Conservation (phyloP, 805 yeast genomes). For the Candida nitratophila region DNA sequence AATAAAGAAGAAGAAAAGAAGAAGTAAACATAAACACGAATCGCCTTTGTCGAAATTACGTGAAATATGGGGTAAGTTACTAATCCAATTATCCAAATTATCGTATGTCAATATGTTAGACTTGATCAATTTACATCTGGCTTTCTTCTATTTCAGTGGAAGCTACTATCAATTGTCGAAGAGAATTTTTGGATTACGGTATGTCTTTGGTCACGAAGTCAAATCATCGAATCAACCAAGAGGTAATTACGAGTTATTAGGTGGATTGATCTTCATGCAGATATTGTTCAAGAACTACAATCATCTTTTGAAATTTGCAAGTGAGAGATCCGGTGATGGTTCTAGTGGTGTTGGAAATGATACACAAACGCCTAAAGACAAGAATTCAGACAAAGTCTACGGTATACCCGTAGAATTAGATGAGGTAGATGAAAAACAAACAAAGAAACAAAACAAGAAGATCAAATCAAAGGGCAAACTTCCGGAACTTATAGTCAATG, state of each 20-base stretch:
- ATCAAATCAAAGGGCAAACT: neutral
- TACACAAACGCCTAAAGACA: neutral
- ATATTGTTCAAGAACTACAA: slow-evolving; percentile 36
- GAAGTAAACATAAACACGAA: neutral
- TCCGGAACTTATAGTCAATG: neutral
- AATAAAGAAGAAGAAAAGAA: neutral
- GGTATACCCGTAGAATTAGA: neutral
- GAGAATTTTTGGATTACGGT: slow-evolving; percentile 72
- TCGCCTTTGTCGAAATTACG: too few species aligned
- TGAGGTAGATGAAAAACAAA: neutral
- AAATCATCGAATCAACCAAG: slow-evolving; percentile 31
- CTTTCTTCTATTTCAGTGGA: slow-evolving; percentile 78
- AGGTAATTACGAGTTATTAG: slow-evolving; percentile 73
- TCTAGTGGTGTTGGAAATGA: slow-evolving; percentile 5
- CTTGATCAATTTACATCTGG: slow-evolving; percentile 63
- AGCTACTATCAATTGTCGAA: slow-evolving; percentile 73
- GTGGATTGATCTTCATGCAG: slow-evolving; percentile 52
- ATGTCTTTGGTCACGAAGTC: slow-evolving; percentile 63
- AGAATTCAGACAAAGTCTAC: slow-evolving; percentile 2
- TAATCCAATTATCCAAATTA: slow-evolving; percentile 10
- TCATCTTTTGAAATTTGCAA: slow-evolving; percentile 18
- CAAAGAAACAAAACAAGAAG: neutral
- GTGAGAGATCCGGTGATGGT: neutral
- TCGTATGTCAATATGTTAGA: slow-evolving; percentile 44
- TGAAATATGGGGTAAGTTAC: neutral